phyloP scores from a whole-genome alignment of 805 yeast species.

The Ogataea saltuana region DNA sequence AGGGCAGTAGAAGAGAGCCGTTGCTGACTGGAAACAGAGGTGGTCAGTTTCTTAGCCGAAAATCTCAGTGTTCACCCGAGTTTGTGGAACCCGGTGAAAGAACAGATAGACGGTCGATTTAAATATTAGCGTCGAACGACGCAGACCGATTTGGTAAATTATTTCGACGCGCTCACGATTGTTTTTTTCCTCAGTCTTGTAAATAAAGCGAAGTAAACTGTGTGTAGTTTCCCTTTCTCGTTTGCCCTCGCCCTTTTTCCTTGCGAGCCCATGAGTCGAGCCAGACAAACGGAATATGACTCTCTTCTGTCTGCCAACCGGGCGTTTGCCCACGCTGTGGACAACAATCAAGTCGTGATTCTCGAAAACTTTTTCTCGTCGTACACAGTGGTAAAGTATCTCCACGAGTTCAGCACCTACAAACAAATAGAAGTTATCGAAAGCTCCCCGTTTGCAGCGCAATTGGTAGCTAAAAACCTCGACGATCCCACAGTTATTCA shows the following conservation, averaged over 20 bases:
- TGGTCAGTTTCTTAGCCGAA: too few species aligned
- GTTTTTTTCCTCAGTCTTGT: too few species aligned
- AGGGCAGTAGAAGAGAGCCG: background rate
- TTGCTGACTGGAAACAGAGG: too few species aligned
- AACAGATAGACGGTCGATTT: too few species aligned
- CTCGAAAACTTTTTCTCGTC: constrained; percentile 14
- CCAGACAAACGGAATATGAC: constrained; percentile 7
- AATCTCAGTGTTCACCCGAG: too few species aligned
- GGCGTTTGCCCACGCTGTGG: constrained; percentile 17
- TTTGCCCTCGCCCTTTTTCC: background rate
- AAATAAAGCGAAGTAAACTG: too few species aligned
- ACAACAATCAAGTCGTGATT: constrained; percentile 7
- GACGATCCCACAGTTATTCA: background rate
- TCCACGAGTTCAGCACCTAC: constrained; percentile 8
- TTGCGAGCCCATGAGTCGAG: constrained; percentile 1
- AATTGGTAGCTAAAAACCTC: constrained; percentile 9
- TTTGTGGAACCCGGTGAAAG: too few species aligned
- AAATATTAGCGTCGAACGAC: too few species aligned
- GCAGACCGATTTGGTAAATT: too few species aligned
- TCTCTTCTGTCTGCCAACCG: constrained; percentile 5
- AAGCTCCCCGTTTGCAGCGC: constrained; percentile 12
- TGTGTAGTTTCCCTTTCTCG: too few species aligned
- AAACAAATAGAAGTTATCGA: constrained; percentile 12
- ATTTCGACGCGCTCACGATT: too few species aligned
- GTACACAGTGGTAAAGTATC: constrained; percentile 9